Evolutionary conservation across 2,329 filamentous ascomycete genomes (phyloP).

Genomic region (Dothideomycetidae sp.): DNA sequence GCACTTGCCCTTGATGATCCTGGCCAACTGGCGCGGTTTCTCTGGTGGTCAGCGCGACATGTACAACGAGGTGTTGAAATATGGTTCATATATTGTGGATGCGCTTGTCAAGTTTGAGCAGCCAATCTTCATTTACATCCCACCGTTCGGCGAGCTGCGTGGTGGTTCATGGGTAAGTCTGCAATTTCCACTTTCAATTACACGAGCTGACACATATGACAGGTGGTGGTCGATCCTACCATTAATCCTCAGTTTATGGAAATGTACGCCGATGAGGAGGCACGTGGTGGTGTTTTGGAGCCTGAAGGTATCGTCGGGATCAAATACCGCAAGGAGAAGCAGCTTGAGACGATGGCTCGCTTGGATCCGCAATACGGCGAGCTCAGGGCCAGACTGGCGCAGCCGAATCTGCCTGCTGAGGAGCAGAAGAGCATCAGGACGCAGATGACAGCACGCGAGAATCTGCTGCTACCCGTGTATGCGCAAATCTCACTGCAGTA

Average conservation of each 20-base stretch:
- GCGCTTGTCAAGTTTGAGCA: constrained; percentile 97
- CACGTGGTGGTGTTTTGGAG: constrained; percentile 92
- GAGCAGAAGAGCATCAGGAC: constrained; percentile 65
- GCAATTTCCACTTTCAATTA: constrained; percentile 2
- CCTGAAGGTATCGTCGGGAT: constrained; percentile 97
- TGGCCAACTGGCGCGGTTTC: constrained; percentile 99
- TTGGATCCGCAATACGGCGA: constrained; percentile 71
- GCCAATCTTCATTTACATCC: constrained; percentile 98
- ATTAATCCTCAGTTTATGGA: constrained; percentile 97
- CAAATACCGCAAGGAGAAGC: constrained; percentile 96
- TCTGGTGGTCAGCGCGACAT: constrained; percentile 98
- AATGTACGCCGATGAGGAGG: constrained; percentile 95
- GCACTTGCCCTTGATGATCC: constrained; percentile 95
- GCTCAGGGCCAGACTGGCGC: constrained; percentile 64
- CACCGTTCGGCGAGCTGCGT: constrained; percentile 88
- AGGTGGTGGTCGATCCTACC: constrained; percentile 92
- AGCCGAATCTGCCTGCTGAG: constrained; percentile 55
- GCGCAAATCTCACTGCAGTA: constrained; percentile 92
- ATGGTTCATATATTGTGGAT: constrained; percentile 97
- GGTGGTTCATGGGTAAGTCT: constrained; percentile 78
- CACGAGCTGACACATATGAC: constrained; percentile 21
- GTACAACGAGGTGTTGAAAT: constrained; percentile 99
- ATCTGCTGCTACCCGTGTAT: constrained; percentile 83
- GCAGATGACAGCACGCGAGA: constrained; percentile 74
- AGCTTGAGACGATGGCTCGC: constrained; percentile 93